These are phyloP conservation scores for Yamadazyma oceani DNA, from an alignment of 1,139 yeast species.

Conservation along the genomic window DNA sequence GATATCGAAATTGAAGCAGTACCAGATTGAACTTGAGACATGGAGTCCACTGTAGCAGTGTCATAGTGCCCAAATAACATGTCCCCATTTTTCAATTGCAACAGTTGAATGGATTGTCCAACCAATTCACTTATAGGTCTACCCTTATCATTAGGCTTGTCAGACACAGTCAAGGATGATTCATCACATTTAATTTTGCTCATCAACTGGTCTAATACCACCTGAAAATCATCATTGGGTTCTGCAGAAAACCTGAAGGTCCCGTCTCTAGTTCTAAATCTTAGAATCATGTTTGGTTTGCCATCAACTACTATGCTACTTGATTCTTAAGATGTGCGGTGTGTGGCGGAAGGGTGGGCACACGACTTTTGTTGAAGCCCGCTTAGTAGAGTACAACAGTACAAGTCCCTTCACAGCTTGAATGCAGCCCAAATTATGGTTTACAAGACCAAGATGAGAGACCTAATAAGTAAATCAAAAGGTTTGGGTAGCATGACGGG, in stretches of 20 bases:
- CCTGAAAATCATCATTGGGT: slow-evolving; percentile 44
- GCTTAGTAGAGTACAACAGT: no score
- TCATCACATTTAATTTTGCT: slow-evolving; percentile 35
- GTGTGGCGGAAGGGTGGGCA: neutral
- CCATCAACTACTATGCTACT: no score
- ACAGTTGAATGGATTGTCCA: slow-evolving; percentile 46
- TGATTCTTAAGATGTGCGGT: no score
- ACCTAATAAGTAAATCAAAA: no score
- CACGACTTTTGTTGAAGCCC: no score
- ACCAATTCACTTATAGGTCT: slow-evolving; percentile 43
- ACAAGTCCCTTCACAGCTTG: no score
- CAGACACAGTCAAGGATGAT: slow-evolving; percentile 39
- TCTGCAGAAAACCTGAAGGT: slow-evolving; percentile 67
- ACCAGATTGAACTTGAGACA: slow-evolving; percentile 11
- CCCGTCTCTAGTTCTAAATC: slow-evolving; percentile 86
- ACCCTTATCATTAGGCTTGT: slow-evolving; percentile 50
- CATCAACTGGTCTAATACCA: slow-evolving; percentile 46
- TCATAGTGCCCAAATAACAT: slow-evolving; percentile 63
- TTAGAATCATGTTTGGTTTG: slow-evolving; percentile 34
- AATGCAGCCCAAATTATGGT: no score
- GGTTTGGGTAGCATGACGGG: no score
- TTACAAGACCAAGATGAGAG: no score
- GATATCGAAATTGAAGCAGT: slow-evolving; percentile 14
- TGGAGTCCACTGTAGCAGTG: slow-evolving; percentile 9
- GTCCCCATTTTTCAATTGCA: slow-evolving; percentile 81